Conservation (phyloP, 306 rosid genomes). For the Clitoria ternatea region DNA sequence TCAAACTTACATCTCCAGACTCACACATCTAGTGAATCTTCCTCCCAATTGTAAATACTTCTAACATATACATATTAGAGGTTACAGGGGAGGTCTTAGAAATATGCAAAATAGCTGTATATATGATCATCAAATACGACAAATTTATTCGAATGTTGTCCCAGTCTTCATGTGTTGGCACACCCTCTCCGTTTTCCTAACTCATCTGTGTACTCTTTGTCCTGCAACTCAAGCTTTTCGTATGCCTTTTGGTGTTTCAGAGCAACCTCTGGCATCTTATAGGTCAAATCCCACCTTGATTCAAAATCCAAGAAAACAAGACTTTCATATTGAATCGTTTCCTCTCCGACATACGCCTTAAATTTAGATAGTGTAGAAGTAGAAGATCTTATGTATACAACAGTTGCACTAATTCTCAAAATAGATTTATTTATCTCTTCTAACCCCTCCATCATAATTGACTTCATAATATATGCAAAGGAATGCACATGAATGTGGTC, state of each 20-base stretch:
- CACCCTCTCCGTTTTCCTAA: not conserved
- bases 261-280: not conserved
- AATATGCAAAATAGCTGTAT: no score
- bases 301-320: not conserved
- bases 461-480: not conserved
- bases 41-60: not conserved
- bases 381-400: not conserved
- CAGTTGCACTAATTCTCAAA: not conserved
- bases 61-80: not conserved
- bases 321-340: not conserved
- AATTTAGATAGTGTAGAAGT: not conserved
- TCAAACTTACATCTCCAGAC: not conserved
- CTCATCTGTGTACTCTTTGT: not conserved
- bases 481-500: not conserved
- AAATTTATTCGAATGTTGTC: not conserved
- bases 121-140: not conserved
- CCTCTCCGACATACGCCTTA: not conserved
- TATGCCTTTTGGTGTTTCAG: not conserved
- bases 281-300: not conserved
- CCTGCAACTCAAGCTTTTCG: not conserved
- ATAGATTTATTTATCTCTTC: not conserved
- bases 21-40: not conserved
- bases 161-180: slow-evolving; percentile 1
- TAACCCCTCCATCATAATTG: not conserved
- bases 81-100: not conserved